Evolutionary conservation across 1,284 basidiomycete genomes (phyloP), one percentile per base, ranked within the genome.

Genomic region (Lentinula novae-zelandiae): DNA sequence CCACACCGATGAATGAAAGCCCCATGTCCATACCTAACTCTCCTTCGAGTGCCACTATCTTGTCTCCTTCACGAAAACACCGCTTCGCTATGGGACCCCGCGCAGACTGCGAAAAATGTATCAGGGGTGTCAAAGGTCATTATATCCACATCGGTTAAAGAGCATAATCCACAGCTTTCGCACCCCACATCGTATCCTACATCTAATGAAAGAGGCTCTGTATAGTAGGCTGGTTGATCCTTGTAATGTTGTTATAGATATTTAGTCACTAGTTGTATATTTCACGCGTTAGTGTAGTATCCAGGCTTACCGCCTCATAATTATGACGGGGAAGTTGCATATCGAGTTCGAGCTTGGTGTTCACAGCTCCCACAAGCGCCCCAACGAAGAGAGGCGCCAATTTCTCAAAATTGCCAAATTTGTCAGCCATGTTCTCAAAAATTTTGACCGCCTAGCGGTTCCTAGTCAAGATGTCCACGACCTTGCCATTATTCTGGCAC

Each of bases 401-500:
- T 17, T 27, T 33, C 20, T 27, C 10, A 51, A 13, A 51, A 34
- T 17, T n/a, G 5, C 44, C n/a, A 34, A 34, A 51, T 51, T 51
- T 31, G 49, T 51, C 49, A 51, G 49, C 49, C 49, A 33, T 51
- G 9, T 6, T 33, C 49, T 38, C 42, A 31, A 42, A 39, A 51
- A 39, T 53, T 54, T 46, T 20, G 22, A 17, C 36, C 44, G 15
- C 22, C 49, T 48, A 49, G 20, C 12, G 22, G 55, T 12, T 46
- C 20, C 44, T n/a, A 33, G 38, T 20, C 27, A n/a, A 44, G 62
- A 93, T 92, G 90, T 83, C 88, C 39, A 92, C 90, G 40, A 94
- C 90, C 38, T 84, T 98, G 58, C 90, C 93, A 40, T 83, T 97
- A 53, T 98, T 95, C 82, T 98, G 95, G 95, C 82, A 95, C 72